Evolutionary conservation across 805 yeast genomes (phyloP), one percentile per base, ranked within the genome.

Genomic region (Nakazawaea laoshanensis): DNA sequence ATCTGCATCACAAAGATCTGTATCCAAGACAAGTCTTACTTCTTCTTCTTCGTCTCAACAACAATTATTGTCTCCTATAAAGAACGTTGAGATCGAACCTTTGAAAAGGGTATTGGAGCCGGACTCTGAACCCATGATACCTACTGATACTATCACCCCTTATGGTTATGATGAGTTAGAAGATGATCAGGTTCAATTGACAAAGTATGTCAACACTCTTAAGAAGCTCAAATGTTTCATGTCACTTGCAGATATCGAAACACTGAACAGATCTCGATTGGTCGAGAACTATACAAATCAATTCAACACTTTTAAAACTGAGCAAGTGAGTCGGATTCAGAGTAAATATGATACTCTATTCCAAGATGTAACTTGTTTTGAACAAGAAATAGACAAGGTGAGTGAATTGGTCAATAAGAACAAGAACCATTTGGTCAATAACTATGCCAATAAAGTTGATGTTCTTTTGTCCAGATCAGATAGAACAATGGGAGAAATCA

Each of bases 401-500:
- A 28, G 24, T 24, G 26, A 32, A 7, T 23, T 17, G 4, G 19
- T 38, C 5, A 33, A 31, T 10, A 27, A 27, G 10, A 34, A 41
- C 27, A 38, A 26, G 15, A 18, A 20, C 15, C 30, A 30, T 5
- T 26, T 41, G 34, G 21, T 27, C 19, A 27, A 33, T 14, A 28
- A 33, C 13, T 41, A 35, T 32, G 24, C 52, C 42, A 65, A 64
- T 65, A 35, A 64, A 63, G 47, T 78, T 24, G 87, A 80, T 45
- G 74, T 70, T 31, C 48, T 78, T 35, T 56, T 80, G 29, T 73
- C 78, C 11, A 61, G 65, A 23, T 73, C 81, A 32, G 87, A 80
- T 53, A 59, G 88, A 41, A 67, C 80, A 8, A 70, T 77, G 37
- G 80, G 85, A 39, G 88, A 79, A 46, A 73, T 81, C 34, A 81